A percentile compares a stretch with the other conserved stretches of the same genome.
These are phyloP conservation scores for Leishmania turanica DNA, from an alignment of 208 protist genomes.

Conservation along the genomic window DNA sequence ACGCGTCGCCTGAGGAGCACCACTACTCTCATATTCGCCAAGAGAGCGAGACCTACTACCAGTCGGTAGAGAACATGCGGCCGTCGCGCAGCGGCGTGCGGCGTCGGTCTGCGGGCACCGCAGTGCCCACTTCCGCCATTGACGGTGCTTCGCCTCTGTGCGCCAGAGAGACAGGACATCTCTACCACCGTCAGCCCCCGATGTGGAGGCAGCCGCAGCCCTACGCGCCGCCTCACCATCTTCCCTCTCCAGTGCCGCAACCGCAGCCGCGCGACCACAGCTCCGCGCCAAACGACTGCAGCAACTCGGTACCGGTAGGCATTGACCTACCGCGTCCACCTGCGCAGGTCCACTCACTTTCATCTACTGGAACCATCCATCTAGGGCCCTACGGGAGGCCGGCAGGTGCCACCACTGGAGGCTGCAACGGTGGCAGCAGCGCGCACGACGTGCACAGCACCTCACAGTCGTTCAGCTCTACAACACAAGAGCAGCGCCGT, in stretches of 20 bases:
- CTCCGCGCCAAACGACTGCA: neutral
- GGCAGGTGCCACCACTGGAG: neutral
- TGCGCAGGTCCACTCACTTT: neutral
- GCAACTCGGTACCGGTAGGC: neutral
- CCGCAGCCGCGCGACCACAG: constrained; percentile 1
- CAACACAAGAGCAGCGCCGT: neutral
- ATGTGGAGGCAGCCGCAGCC: neutral
- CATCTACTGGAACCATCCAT: constrained; percentile 10
- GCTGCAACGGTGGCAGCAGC: neutral
- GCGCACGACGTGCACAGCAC: neutral
- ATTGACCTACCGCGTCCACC: neutral
- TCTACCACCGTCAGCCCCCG: constrained; percentile 8
- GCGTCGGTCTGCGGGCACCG: neutral
- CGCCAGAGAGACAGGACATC: constrained; percentile 1
- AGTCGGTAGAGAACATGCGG: constrained; percentile 16
- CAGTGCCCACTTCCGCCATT: too few relatives aligned
- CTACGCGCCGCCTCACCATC: neutral
- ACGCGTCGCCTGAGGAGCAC: constrained; percentile 4
- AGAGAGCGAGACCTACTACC: constrained; percentile 15
- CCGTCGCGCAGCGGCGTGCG: constrained; percentile 7
- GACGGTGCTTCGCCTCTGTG: neutral
- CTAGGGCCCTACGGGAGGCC: constrained; percentile 5
- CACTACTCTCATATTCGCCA: neutral
- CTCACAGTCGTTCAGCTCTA: constrained; percentile 4
- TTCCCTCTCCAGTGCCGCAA: neutral